Evolutionary conservation across 495 filamentous ascomycete genomes (phyloP).

Genomic region (Penicillium argentinense): DNA sequence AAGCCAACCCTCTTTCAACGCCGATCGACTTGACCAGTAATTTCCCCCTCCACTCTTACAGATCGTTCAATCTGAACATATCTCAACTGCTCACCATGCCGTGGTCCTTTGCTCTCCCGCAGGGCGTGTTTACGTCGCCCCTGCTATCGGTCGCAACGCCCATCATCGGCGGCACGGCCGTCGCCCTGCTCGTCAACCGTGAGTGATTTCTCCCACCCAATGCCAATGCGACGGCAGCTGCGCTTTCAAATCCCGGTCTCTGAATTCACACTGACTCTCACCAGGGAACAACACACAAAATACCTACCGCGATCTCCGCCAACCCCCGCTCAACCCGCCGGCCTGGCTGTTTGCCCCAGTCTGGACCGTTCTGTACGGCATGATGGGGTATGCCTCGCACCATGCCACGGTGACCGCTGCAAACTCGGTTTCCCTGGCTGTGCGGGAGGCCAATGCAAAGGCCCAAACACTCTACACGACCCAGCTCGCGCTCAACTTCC

Average conservation of each 20-base stretch:
- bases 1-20: constrained; percentile 3
- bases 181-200: constrained; percentile 38
- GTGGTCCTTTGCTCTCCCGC: constrained; percentile 38
- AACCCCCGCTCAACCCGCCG: constrained; percentile 80
- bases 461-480: constrained; percentile 70
- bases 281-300: constrained; percentile 56
- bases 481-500: constrained; percentile 78
- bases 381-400: constrained; percentile 88
- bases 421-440: constrained; percentile 36
- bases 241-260: background rate
- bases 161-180: constrained; percentile 27
- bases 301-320: constrained; percentile 65
- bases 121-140: constrained; percentile 36
- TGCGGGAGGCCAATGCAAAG: constrained; percentile 24
- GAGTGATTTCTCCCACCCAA: constrained; percentile 7
- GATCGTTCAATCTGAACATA: background rate
- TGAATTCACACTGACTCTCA: background rate
- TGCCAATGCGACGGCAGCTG: background rate
- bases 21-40: no score
- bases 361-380: constrained; percentile 83
- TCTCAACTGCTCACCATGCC: constrained; percentile 26
- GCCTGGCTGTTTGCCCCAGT: constrained; percentile 77
- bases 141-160: constrained; percentile 34
- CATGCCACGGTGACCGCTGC: constrained; percentile 59
- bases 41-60: no score